phyloP scores from a whole-genome alignment of 2,329 filamentous ascomycete species.

The Karstenula rhodostoma region DNA sequence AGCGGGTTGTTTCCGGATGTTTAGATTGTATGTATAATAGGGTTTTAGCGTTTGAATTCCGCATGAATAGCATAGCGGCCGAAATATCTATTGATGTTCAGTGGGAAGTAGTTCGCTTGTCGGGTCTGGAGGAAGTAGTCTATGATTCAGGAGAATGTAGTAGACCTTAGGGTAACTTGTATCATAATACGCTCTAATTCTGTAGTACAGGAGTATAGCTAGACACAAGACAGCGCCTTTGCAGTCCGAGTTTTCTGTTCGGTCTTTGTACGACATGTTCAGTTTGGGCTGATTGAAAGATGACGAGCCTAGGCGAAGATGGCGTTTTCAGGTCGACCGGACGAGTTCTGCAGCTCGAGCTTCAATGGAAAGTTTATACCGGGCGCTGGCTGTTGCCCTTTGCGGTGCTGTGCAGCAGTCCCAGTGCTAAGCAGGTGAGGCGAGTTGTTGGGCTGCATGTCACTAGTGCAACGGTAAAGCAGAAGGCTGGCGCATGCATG shows the following conservation, averaged over 20 bases:
- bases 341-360: background rate
- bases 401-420: background rate
- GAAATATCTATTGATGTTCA: no score
- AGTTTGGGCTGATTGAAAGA: constrained; percentile 16
- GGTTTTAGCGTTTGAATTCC: constrained; percentile 9
- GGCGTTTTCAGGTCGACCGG: constrained; percentile 19
- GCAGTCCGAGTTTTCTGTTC: no score
- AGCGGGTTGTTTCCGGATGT: background rate
- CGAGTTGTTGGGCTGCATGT: constrained; percentile 1
- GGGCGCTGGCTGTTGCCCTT: background rate
- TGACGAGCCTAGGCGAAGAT: background rate
- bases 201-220: no score
- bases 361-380: background rate
- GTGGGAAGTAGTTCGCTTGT: no score
- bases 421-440: background rate
- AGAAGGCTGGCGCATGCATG: constrained; percentile 27
- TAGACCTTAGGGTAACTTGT: no score
- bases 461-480: constrained; percentile 20
- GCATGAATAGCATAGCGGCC: background rate
- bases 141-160: no score
- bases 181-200: no score
- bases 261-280: background rate
- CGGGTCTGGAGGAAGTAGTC: no score
- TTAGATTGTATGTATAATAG: background rate
- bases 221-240: no score